Conservation (phyloP, 352 stramenopile species). For the Phytophthora citrophthora region DNA sequence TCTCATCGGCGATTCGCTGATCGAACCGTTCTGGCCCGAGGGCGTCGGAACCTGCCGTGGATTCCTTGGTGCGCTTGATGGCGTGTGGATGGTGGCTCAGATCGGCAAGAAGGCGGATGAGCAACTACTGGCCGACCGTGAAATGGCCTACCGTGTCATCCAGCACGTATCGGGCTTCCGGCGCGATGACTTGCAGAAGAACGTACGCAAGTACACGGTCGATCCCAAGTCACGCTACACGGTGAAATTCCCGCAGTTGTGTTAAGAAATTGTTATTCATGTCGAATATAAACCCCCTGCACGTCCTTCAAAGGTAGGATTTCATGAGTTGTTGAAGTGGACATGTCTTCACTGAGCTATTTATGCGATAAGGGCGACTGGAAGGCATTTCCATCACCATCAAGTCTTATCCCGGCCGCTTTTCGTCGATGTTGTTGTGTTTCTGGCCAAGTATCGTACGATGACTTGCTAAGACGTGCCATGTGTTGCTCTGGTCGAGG, state of each 20-base stretch:
- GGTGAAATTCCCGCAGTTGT: slow-evolving; percentile 74
- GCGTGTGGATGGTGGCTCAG: slow-evolving; percentile 80
- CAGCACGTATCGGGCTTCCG: slow-evolving; percentile 80
- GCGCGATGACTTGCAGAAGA: slow-evolving; percentile 80
- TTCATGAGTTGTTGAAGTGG: too few species aligned
- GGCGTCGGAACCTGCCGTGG: slow-evolving; percentile 82
- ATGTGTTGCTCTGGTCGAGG: not conserved
- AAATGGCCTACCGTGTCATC: slow-evolving; percentile 79
- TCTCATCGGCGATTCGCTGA: slow-evolving; percentile 79
- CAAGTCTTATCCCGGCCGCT: slow-evolving; percentile 23
- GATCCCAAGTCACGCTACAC: slow-evolving; percentile 80
- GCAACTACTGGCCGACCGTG: slow-evolving; percentile 74
- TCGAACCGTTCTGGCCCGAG: slow-evolving; percentile 89
- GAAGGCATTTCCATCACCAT: not conserved
- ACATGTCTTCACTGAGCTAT: too few species aligned
- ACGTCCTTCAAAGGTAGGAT: slow-evolving; percentile 1
- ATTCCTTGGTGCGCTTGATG: slow-evolving; percentile 82
- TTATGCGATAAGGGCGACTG: not conserved
- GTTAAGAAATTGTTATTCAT: slow-evolving; percentile 29
- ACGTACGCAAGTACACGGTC: slow-evolving; percentile 83
- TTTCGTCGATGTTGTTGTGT: not conserved
- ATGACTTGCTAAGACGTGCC: slow-evolving; percentile 13
- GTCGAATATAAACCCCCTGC: slow-evolving; percentile 24
- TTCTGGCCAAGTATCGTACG: not conserved
- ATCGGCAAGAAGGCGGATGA: slow-evolving; percentile 74